Base-by-base conservation (phyloP, 108 stramenopile genomes). In the Nitzschia sp. region DNA sequence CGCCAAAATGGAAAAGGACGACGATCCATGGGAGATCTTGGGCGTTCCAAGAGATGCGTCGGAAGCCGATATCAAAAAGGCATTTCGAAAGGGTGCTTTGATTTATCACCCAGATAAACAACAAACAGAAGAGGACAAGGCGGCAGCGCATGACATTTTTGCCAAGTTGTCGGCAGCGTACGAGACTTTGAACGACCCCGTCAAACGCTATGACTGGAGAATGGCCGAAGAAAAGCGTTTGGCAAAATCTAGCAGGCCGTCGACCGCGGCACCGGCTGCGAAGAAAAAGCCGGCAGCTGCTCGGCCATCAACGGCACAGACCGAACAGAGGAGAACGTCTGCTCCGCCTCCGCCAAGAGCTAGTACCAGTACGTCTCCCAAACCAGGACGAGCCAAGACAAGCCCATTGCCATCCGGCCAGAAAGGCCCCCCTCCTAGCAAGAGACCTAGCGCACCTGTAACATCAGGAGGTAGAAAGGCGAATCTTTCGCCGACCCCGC, bases 91-190 rank as follows among this genome's bases (percentile, higher is more conserved):
- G 60, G 32, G 70, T 8, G 80, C 80, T n/a, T 29, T 81, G 32
- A 42, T 59, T 46, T 55, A 81, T 72, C 93, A 94, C 54, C 93
- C 93, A n/a, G 93, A 94, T 64, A 84, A 82, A 62, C 78, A 69
- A 46, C 18, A 29, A 1, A 79, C 84, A 24, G 63, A 55, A 35
- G 76, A 79, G 34, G 70, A 54, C 0, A 78, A 62, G 36, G 59
- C 47, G 18, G 53, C 34, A 0, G 75, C 75, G 5, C 33, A 48
- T 36, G 35, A 55, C n/a, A 61, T 53, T 31, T 95, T 95, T 67
- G 81, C 88, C 55, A 75, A 92, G 42, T 85, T 92, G 31, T 72
- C 76, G 24, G 82, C 85, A 54, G 95, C 93, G 11, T 93, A 94
- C 62, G 90, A 95, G 34, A 83, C 92, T 1, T 57, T 95, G 4